These are phyloP conservation scores for Emergomyces africanus DNA, from an alignment of 2,329 filamentous ascomycete species.

Conservation along the genomic window DNA sequence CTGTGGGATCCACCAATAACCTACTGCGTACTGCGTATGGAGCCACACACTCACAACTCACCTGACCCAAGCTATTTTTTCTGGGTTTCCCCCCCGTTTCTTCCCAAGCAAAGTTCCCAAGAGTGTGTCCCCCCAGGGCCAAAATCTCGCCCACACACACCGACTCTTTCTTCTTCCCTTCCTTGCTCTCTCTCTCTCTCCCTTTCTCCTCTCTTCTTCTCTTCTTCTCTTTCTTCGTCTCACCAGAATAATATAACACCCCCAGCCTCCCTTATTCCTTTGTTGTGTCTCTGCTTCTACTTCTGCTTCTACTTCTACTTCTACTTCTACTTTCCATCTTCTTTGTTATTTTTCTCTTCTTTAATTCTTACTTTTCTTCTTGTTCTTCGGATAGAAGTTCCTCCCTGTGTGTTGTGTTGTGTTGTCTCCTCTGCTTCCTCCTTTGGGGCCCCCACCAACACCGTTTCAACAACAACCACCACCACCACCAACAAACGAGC, in stretches of 20 bases:
- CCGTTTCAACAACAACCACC: neutral
- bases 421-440: neutral
- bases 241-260: too few species aligned
- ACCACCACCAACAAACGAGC: too few species aligned
- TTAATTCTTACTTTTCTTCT: neutral
- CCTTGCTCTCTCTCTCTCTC: too few species aligned
- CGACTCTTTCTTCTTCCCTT: too few species aligned
- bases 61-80: too few species aligned
- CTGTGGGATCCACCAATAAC: too few species aligned
- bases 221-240: slow-evolving; percentile 11
- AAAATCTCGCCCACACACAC: too few species aligned
- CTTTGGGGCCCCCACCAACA: neutral
- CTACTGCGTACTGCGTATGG: too few species aligned
- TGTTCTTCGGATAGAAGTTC: neutral
- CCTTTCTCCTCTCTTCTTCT: slow-evolving; percentile 12
- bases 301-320: neutral
- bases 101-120: too few species aligned
- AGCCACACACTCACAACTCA: neutral
- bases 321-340: neutral
- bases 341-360: too few species aligned
- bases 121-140: too few species aligned
- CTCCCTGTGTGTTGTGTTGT: neutral
- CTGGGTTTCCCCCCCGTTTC: too few species aligned
- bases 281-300: slow-evolving; percentile 8
- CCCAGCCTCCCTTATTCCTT: slow-evolving; percentile 10